phyloP scores from a whole-genome alignment of 2,329 filamentous ascomycete genomes.

The Pseudopyricularia cyperi region DNA sequence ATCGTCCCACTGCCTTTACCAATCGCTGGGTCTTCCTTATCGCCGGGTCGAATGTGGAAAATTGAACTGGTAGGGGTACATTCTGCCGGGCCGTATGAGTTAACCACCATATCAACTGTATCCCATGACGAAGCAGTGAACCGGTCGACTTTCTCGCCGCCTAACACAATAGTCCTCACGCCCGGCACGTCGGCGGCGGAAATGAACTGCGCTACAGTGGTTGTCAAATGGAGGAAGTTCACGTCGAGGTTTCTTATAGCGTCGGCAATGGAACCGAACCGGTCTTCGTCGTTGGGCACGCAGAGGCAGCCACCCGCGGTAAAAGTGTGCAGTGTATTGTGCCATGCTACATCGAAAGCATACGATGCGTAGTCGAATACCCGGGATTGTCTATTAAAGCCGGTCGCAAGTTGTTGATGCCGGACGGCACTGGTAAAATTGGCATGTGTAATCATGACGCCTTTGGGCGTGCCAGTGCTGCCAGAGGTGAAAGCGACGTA shows the following conservation, averaged over 20 bases:
- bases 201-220: neutral
- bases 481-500: conserved; percentile 44
- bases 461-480: conserved; percentile 46
- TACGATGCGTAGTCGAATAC: neutral
- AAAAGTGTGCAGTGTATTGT: conserved; percentile 22
- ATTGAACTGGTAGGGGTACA: too few species aligned
- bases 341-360: neutral
- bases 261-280: neutral
- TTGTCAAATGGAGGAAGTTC: neutral
- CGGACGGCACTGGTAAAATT: neutral
- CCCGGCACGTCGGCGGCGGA: neutral
- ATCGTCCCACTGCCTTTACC: neutral
- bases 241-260: neutral
- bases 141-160: neutral
- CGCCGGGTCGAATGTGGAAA: conserved; percentile 2
- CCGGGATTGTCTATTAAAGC: neutral
- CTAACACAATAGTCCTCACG: neutral
- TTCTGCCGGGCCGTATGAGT: neutral
- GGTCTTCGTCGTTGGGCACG: neutral
- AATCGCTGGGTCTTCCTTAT: neutral
- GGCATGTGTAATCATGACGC: conserved; percentile 10
- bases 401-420: too few species aligned
- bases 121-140: neutral
- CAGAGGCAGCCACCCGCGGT: conserved; percentile 15
- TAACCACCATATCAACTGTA: neutral